Conservation (phyloP, 805 yeast species). For the Kuraishia borneana region DNA sequence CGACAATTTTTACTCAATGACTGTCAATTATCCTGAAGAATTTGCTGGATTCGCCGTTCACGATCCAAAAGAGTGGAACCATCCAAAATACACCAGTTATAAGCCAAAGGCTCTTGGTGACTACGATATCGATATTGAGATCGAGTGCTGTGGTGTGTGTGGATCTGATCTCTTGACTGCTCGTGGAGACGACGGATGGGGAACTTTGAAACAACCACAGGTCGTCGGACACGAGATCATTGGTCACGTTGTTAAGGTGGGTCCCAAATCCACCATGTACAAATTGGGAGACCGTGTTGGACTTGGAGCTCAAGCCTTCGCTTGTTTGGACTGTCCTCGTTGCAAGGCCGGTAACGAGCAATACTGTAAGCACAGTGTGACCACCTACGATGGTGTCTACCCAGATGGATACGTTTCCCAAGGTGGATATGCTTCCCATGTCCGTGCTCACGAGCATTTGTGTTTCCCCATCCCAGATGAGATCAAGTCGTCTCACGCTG, state of each 20-base stretch:
- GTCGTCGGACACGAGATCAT: slow-evolving; percentile 41
- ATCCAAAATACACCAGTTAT: slow-evolving; percentile 39
- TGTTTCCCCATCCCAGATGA: slow-evolving; percentile 34
- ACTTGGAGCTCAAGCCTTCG: slow-evolving; percentile 29
- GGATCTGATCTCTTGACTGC: slow-evolving; percentile 51
- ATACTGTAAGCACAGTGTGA: slow-evolving; percentile 28
- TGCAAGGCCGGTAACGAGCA: slow-evolving; percentile 30
- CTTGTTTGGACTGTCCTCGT: slow-evolving; percentile 24
- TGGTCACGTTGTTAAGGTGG: slow-evolving; percentile 28
- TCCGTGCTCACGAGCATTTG: slow-evolving; percentile 33
- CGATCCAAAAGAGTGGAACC: slow-evolving; percentile 39
- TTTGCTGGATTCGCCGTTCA: slow-evolving; percentile 52
- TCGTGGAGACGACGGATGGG: slow-evolving; percentile 45
- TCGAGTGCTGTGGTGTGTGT: slow-evolving; percentile 56
- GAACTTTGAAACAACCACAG: slow-evolving; percentile 23
- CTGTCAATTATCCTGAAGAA: slow-evolving; percentile 33
- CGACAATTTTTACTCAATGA: too few species aligned
- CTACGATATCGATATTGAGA: slow-evolving; percentile 43
- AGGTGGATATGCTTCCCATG: slow-evolving; percentile 37
- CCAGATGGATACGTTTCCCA: slow-evolving; percentile 23
- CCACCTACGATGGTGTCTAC: slow-evolving; percentile 29
- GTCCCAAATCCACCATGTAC: slow-evolving; percentile 20
- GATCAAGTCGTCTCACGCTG: slow-evolving; percentile 28
- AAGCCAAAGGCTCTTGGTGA: slow-evolving; percentile 27
- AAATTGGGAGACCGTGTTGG: slow-evolving; percentile 36